Conservation (phyloP, 495 filamentous ascomycete species). For the Geopyxis carbonaria region DNA sequence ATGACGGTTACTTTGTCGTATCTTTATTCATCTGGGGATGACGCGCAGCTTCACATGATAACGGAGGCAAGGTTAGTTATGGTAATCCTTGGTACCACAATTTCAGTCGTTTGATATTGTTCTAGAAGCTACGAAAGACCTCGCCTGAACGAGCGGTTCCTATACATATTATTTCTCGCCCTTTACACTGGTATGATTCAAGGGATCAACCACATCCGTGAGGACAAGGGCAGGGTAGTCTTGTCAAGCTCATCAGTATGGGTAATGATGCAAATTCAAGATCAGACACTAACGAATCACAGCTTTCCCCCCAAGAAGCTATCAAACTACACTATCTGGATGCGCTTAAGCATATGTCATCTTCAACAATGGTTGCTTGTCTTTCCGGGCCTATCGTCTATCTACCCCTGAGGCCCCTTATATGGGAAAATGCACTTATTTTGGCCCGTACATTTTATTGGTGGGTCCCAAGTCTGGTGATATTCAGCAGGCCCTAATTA, state of each 20-base stretch:
- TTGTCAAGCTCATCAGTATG: constrained; percentile 29
- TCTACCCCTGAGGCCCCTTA: constrained; percentile 39
- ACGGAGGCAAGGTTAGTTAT: constrained; percentile 41
- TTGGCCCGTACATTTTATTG: constrained; percentile 52
- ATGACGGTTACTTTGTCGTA: constrained; percentile 71
- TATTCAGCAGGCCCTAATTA: neutral
- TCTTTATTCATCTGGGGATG: constrained; percentile 51
- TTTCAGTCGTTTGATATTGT: constrained; percentile 3
- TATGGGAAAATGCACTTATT: constrained; percentile 50
- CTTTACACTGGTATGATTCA: constrained; percentile 51
- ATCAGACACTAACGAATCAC: constrained; percentile 25
- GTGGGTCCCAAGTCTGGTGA: neutral
- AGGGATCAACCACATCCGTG: constrained; percentile 48
- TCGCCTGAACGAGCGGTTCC: constrained; percentile 69
- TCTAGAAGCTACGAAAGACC: constrained; percentile 45
- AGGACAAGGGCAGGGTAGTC: constrained; percentile 54
- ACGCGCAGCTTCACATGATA: constrained; percentile 52
- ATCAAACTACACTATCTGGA: constrained; percentile 25
- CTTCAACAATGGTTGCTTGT: constrained; percentile 30
- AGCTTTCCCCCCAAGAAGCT: constrained; percentile 19
- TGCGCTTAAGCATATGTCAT: constrained; percentile 16
- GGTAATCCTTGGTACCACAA: neutral
- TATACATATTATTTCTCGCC: constrained; percentile 62
- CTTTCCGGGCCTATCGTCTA: constrained; percentile 44
- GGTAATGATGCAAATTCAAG: constrained; percentile 7